A percentile compares a stretch with the other conserved stretches of the same genome.
phyloP scores from a whole-genome alignment of 345 rosid species.

The Linum lewisii region DNA sequence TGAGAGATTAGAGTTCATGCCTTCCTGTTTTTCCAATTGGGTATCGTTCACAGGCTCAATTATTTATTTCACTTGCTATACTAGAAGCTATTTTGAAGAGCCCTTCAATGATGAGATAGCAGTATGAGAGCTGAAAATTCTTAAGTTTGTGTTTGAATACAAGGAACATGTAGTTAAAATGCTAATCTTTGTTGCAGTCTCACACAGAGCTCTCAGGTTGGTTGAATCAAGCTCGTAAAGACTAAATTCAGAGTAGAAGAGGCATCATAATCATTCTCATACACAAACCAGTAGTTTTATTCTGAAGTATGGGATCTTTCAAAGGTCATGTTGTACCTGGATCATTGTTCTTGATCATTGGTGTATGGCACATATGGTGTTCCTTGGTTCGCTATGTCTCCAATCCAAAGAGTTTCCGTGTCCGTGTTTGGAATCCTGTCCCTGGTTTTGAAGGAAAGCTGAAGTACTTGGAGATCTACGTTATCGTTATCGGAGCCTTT shows the following conservation, averaged over 20 bases:
- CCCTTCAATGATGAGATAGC: background rate
- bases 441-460: constrained; percentile 70
- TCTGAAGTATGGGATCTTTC: constrained; percentile 74
- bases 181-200: background rate
- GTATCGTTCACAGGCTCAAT: background rate
- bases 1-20: background rate
- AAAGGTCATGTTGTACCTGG: constrained; percentile 91
- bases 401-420: constrained; percentile 58
- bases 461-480: constrained; percentile 73
- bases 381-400: constrained; percentile 47
- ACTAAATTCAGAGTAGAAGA: background rate
- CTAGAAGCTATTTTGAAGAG: background rate
- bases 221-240: constrained; percentile 4
- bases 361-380: constrained; percentile 85
- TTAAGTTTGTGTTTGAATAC: background rate
- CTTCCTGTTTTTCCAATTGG: background rate
- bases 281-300: no score
- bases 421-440: constrained; percentile 79
- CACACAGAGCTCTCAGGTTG: constrained; percentile 3
- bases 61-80: background rate
- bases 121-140: background rate
- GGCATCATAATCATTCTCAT: background rate
- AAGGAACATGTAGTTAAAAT: background rate
- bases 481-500: constrained; percentile 64
- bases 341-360: constrained; percentile 61